Base-by-base conservation (phyloP, 805 yeast genomes). In the Ogataea nonfermentans region DNA sequence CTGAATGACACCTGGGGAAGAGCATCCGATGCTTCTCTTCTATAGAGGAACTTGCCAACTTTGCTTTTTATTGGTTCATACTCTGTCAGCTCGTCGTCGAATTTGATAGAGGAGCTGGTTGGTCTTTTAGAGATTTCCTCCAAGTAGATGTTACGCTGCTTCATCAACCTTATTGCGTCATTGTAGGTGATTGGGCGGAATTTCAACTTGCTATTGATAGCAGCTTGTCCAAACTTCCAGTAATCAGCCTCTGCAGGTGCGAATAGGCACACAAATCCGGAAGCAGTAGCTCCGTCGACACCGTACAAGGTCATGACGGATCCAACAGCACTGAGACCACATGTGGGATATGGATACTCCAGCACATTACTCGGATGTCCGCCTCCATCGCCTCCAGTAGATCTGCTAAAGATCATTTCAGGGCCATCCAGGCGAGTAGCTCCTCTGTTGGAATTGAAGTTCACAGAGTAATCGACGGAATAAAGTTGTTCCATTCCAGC, bases 191-290 rank as follows among this genome's bases (percentile, higher is more conserved):
- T 71, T 23, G 96, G 96, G 40, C 79, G 78, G 69, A 93, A 91
- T 50, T 75, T 75, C 42, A 91, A 78, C 31, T 63, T 53, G 58
- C 93, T 98, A 58, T 97, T 97, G 9, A 98, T 96, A 60, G 85
- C 89, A 25, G 87, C 89, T 67, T 93, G 98, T 32, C 99, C 99
- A 59, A 91, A 84, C 68, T 91, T 93, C 97, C 98, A 91, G 81
- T 90, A 78, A 67, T 93, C 99, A 29, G 93, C 87, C 57, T 89
- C 95, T 11, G 87, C 84, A 48, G 93, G 95, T 42, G 91, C 97
- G 4, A 95, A 96, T 57, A 88, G 84, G 65, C 98, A 93, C 20
- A 91, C 96, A 59, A 91, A 93, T 0, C 99, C 99, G 57, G 98
- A 98, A 44, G 93, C 76, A 8, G 96, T 85, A 30, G 98, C 98